Conservation (phyloP, 495 filamentous ascomycete species). For the Lentithecium fluviatile region DNA sequence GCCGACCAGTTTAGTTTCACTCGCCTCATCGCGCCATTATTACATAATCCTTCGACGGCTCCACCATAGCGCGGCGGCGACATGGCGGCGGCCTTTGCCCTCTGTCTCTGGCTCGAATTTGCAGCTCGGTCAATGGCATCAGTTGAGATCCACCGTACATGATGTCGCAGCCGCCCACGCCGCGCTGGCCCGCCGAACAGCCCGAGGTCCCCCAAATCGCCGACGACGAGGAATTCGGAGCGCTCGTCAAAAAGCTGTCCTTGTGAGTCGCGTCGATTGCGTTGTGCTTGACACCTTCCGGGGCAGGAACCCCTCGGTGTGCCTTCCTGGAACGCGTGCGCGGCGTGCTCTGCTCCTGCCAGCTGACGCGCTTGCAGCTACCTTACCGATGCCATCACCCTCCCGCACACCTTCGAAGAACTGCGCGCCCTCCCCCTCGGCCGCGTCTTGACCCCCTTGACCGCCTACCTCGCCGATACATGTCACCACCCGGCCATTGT, state of each 20-base stretch:
- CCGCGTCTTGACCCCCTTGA: constrained; percentile 61
- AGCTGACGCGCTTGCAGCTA: constrained; percentile 50
- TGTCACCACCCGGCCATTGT: constrained; percentile 74
- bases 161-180: constrained; percentile 28
- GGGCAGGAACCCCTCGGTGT: too few relatives aligned
- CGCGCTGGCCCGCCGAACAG: constrained; percentile 33
- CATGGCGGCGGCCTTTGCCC: too few relatives aligned
- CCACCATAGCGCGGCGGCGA: too few relatives aligned
- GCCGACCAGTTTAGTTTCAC: too few relatives aligned
- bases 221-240: constrained; percentile 61
- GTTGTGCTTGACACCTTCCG: too few relatives aligned
- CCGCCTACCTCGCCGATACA: constrained; percentile 61
- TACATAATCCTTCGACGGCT: too few relatives aligned
- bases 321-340: too few relatives aligned
- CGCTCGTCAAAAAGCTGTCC: constrained; percentile 67
- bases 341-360: background rate
- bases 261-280: constrained; percentile 47
- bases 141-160: constrained; percentile 7
- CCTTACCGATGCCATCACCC: constrained; percentile 61
- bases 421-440: constrained; percentile 66
- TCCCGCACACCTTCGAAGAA: constrained; percentile 76
- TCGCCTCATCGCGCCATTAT: too few relatives aligned
- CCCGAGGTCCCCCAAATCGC: constrained; percentile 60
- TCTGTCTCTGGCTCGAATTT: background rate
- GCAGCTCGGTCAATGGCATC: constrained; percentile 10